Conservation (phyloP, 2,329 filamentous ascomycete genomes). For the Kalmusia sp. region DNA sequence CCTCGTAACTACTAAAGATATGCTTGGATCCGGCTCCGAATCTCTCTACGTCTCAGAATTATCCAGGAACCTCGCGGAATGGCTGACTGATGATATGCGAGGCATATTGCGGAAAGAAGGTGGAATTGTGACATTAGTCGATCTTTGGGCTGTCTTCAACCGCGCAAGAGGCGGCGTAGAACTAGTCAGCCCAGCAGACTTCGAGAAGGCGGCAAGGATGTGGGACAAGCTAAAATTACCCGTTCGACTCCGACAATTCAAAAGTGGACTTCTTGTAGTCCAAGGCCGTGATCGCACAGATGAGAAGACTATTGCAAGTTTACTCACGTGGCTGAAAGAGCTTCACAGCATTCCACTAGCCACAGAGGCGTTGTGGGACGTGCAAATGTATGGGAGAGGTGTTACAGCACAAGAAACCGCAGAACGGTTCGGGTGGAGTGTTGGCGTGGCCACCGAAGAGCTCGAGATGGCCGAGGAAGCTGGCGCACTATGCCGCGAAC, state of each 20-base stretch:
- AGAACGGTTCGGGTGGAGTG: conserved; percentile 93
- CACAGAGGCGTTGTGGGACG: conserved; percentile 75
- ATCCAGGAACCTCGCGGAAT: conserved; percentile 49
- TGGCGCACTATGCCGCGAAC: conserved; percentile 86
- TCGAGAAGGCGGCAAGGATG: conserved; percentile 84
- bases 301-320: conserved; percentile 80
- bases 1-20: conserved; percentile 93
- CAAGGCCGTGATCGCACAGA: conserved; percentile 89
- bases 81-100: conserved; percentile 46
- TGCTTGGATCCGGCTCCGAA: conserved; percentile 78
- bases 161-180: conserved; percentile 91
- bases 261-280: conserved; percentile 92
- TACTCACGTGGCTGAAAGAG: conserved; percentile 79
- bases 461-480: conserved; percentile 96
- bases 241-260: conserved; percentile 85
- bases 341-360: conserved; percentile 71
- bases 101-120: conserved; percentile 46
- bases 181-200: conserved; percentile 88
- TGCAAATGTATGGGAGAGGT: conserved; percentile 78
- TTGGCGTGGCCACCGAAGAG: conserved; percentile 94
- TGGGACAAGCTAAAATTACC: conserved; percentile 91
- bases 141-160: conserved; percentile 75
- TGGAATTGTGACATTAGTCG: conserved; percentile 49
- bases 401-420: conserved; percentile 90
- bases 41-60: conserved; percentile 79